Evolutionary conservation across 2,329 filamentous ascomycete species (phyloP).

Genomic region (Alternaria hordeiaustralica): DNA sequence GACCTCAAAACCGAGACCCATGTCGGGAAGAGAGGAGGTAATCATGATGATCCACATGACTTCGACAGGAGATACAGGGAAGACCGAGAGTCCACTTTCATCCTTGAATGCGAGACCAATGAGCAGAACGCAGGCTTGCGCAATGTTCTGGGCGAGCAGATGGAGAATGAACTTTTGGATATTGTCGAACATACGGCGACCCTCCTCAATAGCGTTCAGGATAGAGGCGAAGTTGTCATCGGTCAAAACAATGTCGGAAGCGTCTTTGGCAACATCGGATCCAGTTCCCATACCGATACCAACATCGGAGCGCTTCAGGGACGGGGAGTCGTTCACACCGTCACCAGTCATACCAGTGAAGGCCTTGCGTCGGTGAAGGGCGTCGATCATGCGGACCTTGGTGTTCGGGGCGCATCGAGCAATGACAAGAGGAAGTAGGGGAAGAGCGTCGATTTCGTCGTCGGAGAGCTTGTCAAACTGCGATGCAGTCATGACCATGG

Average conservation of each 20-base stretch:
- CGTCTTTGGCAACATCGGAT: constrained; percentile 54
- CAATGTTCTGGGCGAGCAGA: constrained; percentile 42
- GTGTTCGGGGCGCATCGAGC: constrained; percentile 54
- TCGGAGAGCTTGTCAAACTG: constrained; percentile 53
- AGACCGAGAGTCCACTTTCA: constrained; percentile 40
- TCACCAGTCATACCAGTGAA: constrained; percentile 55
- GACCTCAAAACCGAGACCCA: constrained; percentile 46
- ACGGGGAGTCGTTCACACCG: constrained; percentile 56
- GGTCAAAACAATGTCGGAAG: constrained; percentile 54
- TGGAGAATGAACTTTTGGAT: constrained; percentile 52
- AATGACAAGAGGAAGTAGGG: constrained; percentile 51
- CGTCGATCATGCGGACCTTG: constrained; percentile 54
- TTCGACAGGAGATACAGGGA: constrained; percentile 46
- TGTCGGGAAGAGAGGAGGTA: constrained; percentile 45
- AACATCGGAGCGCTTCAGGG: constrained; percentile 54
- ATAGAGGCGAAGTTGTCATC: constrained; percentile 56
- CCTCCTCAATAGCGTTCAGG: constrained; percentile 54
- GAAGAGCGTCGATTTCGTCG: constrained; percentile 50
- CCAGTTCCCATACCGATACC: constrained; percentile 56
- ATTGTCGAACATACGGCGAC: constrained; percentile 55
- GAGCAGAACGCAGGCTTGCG: constrained; percentile 43
- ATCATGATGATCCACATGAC: constrained; percentile 51
- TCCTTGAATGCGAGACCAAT: constrained; percentile 47
- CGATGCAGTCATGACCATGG: constrained; percentile 44
- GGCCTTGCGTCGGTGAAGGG: constrained; percentile 50